phyloP scores from a whole-genome alignment of 805 yeast genomes.

The Candida maris region DNA sequence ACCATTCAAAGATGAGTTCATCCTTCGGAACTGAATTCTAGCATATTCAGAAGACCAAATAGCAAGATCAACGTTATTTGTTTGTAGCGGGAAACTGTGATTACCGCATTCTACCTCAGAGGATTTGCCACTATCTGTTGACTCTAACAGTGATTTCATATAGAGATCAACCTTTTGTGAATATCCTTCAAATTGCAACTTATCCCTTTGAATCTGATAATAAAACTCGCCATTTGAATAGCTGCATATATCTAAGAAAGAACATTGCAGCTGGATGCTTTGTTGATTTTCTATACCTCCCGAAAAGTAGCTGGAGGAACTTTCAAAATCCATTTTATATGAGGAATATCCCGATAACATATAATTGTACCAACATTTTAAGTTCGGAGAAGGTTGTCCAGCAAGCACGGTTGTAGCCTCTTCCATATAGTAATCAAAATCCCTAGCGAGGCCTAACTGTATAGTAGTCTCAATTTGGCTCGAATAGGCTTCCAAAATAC shows the following conservation, averaged over 20 bases:
- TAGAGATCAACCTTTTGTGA: constrained; percentile 9
- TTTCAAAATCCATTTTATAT: constrained; percentile 8
- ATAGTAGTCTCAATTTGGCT: constrained; percentile 37
- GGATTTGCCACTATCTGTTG: too few relatives aligned
- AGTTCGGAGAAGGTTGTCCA: constrained; percentile 25
- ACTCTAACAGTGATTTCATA: too few relatives aligned
- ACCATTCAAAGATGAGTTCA: constrained; percentile 10
- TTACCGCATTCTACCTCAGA: too few relatives aligned
- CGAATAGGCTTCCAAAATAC: constrained; percentile 34
- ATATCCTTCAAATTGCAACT: constrained; percentile 11
- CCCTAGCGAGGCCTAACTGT: constrained; percentile 55
- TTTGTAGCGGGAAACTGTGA: too few relatives aligned
- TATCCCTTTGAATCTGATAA: constrained; percentile 12
- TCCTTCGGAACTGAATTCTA: constrained; percentile 15
- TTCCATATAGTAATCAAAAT: constrained; percentile 49
- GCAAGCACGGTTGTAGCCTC: constrained; percentile 45
- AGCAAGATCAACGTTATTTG: too few relatives aligned
- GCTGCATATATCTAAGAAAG: constrained; percentile 15
- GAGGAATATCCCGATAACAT: constrained; percentile 24
- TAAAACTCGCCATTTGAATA: constrained; percentile 16
- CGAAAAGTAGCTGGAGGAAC: not conserved
- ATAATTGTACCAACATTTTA: constrained; percentile 19
- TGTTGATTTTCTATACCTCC: not conserved
- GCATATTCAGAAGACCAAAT: not conserved
- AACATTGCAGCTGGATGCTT: not conserved